Percentiles rank a stretch among this genome's conserved stretches.
These are phyloP conservation scores for Huntiella bhutanensis DNA, from an alignment of 2,329 filamentous ascomycete genomes.

Conservation along the genomic window DNA sequence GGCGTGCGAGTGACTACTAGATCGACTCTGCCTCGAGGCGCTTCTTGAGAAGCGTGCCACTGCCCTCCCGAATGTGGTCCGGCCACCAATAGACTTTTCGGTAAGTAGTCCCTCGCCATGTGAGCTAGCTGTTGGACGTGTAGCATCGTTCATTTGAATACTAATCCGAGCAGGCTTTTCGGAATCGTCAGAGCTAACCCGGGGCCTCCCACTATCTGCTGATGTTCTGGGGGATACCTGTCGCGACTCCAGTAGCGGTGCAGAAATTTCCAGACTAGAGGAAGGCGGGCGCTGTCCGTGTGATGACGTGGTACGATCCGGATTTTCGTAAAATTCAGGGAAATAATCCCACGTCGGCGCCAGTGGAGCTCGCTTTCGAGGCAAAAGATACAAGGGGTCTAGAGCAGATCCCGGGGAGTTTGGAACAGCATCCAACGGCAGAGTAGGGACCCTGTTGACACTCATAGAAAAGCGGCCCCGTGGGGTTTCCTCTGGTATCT, in stretches of 20 bases:
- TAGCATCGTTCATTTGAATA: slow-evolving; percentile 1
- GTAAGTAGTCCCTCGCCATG: not conserved
- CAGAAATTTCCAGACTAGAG: not conserved
- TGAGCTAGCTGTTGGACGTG: not conserved
- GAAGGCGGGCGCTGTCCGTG: too few relatives aligned
- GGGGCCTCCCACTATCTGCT: slow-evolving; percentile 1
- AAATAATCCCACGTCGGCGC: slow-evolving; percentile 2
- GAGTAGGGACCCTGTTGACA: slow-evolving; percentile 6
- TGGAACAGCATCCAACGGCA: slow-evolving; percentile 5
- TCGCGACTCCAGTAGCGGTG: not conserved
- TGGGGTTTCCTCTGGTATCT: not conserved
- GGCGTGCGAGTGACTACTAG: slow-evolving; percentile 8
- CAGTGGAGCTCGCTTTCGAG: not conserved
- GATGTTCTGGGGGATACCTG: slow-evolving; percentile 5
- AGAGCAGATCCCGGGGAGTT: not conserved
- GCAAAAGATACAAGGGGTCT: not conserved
- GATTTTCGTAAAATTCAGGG: slow-evolving; percentile 5
- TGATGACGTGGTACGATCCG: not conserved
- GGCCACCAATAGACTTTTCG: slow-evolving; percentile 1
- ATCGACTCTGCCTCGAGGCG: slow-evolving; percentile 10
- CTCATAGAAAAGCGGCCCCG: slow-evolving; percentile 2
- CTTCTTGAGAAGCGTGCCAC: slow-evolving; percentile 11
- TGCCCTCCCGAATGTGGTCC: slow-evolving; percentile 8
- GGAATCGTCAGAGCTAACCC: slow-evolving; percentile 4
- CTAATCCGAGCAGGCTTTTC: slow-evolving; percentile 6